Evolutionary conservation across 2,329 filamentous ascomycete genomes (phyloP).

Genomic region (Stromatinia cepivora): DNA sequence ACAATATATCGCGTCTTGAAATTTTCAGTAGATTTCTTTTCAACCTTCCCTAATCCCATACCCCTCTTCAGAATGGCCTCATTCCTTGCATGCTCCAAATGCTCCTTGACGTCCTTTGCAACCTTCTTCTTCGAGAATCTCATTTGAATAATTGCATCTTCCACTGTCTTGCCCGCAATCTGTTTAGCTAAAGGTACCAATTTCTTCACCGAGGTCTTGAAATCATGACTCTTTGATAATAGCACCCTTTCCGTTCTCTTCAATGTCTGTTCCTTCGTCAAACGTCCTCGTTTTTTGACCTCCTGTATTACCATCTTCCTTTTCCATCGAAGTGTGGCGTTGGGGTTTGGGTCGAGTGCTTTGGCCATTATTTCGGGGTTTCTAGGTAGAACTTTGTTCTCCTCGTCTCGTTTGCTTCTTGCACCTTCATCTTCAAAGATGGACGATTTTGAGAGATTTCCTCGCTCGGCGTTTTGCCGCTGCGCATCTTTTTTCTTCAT

Average conservation of each 20-base stretch:
- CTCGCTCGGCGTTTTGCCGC: constrained; percentile 42
- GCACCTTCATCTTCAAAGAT: constrained; percentile 51
- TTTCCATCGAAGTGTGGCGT: constrained; percentile 71
- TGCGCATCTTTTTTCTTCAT: constrained; percentile 39
- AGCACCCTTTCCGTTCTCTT: constrained; percentile 61
- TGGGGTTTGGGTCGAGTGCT: constrained; percentile 73
- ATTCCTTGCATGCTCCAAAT: constrained; percentile 79
- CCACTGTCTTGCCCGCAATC: constrained; percentile 89
- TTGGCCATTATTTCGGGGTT: constrained; percentile 58
- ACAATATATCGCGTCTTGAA: constrained; percentile 58
- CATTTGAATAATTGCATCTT: constrained; percentile 94
- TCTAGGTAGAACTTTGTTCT: constrained; percentile 37
- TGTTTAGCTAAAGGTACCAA: constrained; percentile 81
- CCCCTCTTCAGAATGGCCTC: constrained; percentile 75
- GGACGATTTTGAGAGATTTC: constrained; percentile 50
- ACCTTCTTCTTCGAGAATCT: constrained; percentile 93
- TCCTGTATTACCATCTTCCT: constrained; percentile 80
- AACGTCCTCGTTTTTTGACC: constrained; percentile 65
- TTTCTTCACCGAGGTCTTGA: constrained; percentile 92
- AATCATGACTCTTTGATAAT: constrained; percentile 63
- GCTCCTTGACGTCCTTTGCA: constrained; percentile 74
- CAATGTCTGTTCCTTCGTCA: constrained; percentile 66
- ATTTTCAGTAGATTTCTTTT: constrained; percentile 34
- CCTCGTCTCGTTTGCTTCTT: constrained; percentile 35
- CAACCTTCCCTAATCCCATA: constrained; percentile 72